These are phyloP conservation scores for Alectoria sarmentosa DNA, from an alignment of 495 filamentous ascomycete species.

Conservation along the genomic window DNA sequence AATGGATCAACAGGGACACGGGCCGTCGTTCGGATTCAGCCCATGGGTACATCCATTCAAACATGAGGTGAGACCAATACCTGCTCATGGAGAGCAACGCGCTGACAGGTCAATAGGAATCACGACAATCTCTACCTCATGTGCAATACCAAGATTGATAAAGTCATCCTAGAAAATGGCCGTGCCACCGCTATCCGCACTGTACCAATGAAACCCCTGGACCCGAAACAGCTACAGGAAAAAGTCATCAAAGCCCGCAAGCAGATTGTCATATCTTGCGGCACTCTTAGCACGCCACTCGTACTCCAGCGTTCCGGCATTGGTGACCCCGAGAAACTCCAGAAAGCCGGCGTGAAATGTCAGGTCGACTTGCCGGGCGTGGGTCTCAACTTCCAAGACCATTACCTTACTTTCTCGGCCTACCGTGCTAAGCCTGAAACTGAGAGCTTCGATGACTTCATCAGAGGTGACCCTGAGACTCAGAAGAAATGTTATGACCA, in stretches of 20 bases:
- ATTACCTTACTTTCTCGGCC: conserved; percentile 73
- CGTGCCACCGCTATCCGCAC: conserved; percentile 56
- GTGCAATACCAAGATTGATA: conserved; percentile 78
- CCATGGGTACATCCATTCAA: conserved; percentile 68
- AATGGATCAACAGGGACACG: conserved; percentile 53
- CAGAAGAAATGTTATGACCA: conserved; percentile 65
- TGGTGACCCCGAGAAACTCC: conserved; percentile 65
- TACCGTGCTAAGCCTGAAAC: conserved; percentile 70
- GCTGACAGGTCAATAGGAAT: conserved; percentile 28
- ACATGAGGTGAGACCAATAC: conserved; percentile 36
- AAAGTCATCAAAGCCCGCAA: conserved; percentile 64
- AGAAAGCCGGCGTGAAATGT: conserved; percentile 60
- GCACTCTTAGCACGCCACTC: conserved; percentile 70
- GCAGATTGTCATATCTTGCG: conserved; percentile 71
- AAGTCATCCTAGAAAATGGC: conserved; percentile 66
- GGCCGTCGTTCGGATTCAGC: conserved; percentile 57
- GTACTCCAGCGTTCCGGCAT: conserved; percentile 72
- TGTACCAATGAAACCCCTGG: conserved; percentile 48
- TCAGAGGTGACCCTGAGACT: conserved; percentile 62
- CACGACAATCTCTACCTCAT: conserved; percentile 67
- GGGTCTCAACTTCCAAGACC: conserved; percentile 78
- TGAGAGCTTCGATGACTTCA: conserved; percentile 76
- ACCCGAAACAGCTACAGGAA: conserved; percentile 39
- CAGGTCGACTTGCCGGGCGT: conserved; percentile 75
- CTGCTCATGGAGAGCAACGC: background rate